Evolutionary conservation across 768 basidiomycete species (phyloP).

Genomic region (Xanthoconium purpureum): DNA sequence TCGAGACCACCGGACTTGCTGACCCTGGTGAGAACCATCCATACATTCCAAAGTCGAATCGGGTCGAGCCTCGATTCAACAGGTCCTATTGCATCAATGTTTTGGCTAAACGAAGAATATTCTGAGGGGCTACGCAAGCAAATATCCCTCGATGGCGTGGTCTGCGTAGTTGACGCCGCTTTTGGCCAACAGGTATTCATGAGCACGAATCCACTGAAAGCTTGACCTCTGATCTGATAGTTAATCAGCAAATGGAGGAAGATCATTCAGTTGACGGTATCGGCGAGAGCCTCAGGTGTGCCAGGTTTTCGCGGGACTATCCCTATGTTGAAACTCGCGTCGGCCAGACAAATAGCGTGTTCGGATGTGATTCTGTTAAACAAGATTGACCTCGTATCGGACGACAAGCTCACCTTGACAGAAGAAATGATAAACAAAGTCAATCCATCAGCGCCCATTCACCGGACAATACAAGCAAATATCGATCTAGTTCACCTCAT

Average conservation of each 20-base stretch:
- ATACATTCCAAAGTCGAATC: neutral
- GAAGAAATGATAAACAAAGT: slow-evolving; percentile 65
- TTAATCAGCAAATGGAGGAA: slow-evolving; percentile 78
- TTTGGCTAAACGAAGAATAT: slow-evolving; percentile 86
- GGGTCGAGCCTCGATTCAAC: slow-evolving; percentile 3
- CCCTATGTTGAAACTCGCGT: neutral
- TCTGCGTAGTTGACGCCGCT: slow-evolving; percentile 88
- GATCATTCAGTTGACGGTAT: slow-evolving; percentile 60
- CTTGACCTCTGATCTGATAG: slow-evolving; percentile 1
- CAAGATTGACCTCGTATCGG: slow-evolving; percentile 75
- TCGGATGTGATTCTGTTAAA: slow-evolving; percentile 92
- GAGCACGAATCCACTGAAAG: slow-evolving; percentile 32
- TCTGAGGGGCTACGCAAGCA: slow-evolving; percentile 63
- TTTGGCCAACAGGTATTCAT: slow-evolving; percentile 62
- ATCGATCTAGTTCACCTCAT: slow-evolving; percentile 78
- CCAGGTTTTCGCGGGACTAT: neutral
- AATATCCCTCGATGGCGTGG: slow-evolving; percentile 81
- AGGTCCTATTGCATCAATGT: slow-evolving; percentile 86
- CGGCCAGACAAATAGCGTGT: slow-evolving; percentile 83
- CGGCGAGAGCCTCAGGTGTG: slow-evolving; percentile 79
- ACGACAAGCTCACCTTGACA: slow-evolving; percentile 42
- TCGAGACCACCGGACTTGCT: slow-evolving; percentile 94
- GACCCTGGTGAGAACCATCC: slow-evolving; percentile 68
- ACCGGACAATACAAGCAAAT: slow-evolving; percentile 65
- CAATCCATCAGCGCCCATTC: slow-evolving; percentile 77